Evolutionary conservation across 768 basidiomycete genomes (phyloP).

Genomic region (Xerocomus potaroensis): DNA sequence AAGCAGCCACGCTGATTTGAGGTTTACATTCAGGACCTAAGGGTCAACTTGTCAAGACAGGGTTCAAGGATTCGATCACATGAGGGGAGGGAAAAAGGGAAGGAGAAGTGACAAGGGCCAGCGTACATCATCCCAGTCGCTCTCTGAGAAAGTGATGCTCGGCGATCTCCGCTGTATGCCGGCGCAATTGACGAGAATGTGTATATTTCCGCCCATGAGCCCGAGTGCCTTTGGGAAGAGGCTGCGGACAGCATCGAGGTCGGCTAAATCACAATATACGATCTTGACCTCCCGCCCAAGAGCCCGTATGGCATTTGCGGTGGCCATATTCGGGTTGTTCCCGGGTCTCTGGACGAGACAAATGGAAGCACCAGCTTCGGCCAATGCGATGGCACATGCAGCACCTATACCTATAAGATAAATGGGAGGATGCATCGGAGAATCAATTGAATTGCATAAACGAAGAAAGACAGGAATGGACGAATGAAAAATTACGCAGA

Average conservation of each 20-base stretch:
- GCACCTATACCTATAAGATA: constrained; percentile 47
- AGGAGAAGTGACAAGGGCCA: constrained; percentile 29
- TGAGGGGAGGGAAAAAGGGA: constrained; percentile 4
- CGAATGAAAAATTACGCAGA: constrained; percentile 17
- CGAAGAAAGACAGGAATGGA: constrained; percentile 4
- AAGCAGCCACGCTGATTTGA: constrained; percentile 83
- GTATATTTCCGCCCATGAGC: constrained; percentile 47
- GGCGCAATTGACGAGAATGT: constrained; percentile 68
- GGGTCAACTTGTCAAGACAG: constrained; percentile 9
- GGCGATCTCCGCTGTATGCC: constrained; percentile 58
- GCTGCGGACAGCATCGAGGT: constrained; percentile 44
- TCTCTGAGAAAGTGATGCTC: constrained; percentile 60
- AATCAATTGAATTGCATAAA: constrained; percentile 12
- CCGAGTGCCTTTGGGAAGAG: constrained; percentile 48
- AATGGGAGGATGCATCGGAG: constrained; percentile 7
- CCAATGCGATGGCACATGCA: constrained; percentile 51
- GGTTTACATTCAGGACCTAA: constrained; percentile 82
- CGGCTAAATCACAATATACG: constrained; percentile 54
- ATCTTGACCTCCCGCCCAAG: constrained; percentile 36
- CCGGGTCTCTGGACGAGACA: constrained; percentile 43
- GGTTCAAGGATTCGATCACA: constrained; percentile 8
- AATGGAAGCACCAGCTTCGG: constrained; percentile 50
- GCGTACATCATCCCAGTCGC: constrained; percentile 69
- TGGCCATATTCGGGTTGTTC: constrained; percentile 32
- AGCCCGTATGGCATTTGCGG: constrained; percentile 35